Conservation (phyloP, 495 filamentous ascomycete genomes). For the Penicillium arizonense region DNA sequence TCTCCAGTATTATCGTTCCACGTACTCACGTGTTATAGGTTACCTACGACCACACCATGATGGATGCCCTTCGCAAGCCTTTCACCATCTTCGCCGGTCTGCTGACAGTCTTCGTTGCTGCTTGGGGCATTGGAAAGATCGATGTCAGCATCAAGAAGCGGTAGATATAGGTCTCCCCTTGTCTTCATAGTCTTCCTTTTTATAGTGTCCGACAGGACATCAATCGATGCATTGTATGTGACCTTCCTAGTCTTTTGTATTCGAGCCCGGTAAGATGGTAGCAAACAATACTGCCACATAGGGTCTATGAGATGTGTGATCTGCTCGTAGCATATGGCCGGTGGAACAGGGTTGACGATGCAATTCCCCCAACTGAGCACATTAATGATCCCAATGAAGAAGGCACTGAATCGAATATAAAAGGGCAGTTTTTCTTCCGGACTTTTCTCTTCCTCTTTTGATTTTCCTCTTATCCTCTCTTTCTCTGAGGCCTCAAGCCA, state of each 20-base stretch:
- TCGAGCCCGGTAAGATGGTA: neutral
- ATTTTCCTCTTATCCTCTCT: no score
- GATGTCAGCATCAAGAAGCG: constrained; percentile 68
- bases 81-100: constrained; percentile 75
- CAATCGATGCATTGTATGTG: constrained; percentile 9
- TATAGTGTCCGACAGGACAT: neutral
- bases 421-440: no score
- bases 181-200: neutral
- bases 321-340: no score
- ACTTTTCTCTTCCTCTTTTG: no score
- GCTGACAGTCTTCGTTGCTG: constrained; percentile 68
- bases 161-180: constrained; percentile 17
- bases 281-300: neutral
- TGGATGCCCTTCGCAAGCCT: constrained; percentile 80
- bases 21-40: constrained; percentile 31
- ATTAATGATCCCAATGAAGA: no score
- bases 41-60: constrained; percentile 80
- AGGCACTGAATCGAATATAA: no score
- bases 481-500: neutral
- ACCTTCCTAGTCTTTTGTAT: neutral
- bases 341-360: no score
- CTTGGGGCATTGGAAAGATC: constrained; percentile 74
- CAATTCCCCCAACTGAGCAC: no score
- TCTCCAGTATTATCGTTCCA: neutral
- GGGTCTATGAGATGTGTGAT: neutral